Evolutionary conservation across 768 basidiomycete genomes (phyloP).

Genomic region (Lactarius indigo): DNA sequence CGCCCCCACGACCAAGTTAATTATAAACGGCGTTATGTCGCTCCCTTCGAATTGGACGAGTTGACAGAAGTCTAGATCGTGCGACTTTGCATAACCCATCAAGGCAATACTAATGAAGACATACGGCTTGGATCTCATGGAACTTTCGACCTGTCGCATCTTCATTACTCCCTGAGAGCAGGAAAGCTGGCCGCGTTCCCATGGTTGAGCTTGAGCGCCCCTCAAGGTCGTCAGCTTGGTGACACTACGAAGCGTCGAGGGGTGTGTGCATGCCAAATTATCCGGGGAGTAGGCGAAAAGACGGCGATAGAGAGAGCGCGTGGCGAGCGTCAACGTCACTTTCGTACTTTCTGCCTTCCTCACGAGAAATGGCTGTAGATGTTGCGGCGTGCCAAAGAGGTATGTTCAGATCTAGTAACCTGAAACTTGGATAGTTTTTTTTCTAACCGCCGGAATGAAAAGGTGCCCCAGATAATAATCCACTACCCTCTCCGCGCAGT

Average conservation of each 20-base stretch:
- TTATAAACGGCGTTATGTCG: constrained; percentile 6
- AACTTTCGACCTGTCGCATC: constrained; percentile 10
- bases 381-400: constrained; percentile 5
- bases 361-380: neutral
- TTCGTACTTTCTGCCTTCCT: constrained; percentile 14
- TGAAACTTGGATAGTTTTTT: constrained; percentile 2
- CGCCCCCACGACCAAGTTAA: constrained; percentile 1
- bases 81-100: constrained; percentile 1
- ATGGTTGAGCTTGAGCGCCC: neutral
- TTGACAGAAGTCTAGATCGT: constrained; percentile 6
- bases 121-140: constrained; percentile 4
- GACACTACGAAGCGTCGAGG: constrained; percentile 1
- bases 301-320: constrained; percentile 16
- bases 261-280: constrained; percentile 9
- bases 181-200: constrained; percentile 11
- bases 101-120: constrained; percentile 5
- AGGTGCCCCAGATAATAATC: constrained; percentile 6
- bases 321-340: neutral
- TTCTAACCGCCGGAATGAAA: constrained; percentile 11
- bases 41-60: neutral
- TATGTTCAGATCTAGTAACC: constrained; percentile 9
- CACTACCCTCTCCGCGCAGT: neutral
- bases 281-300: constrained; percentile 8
- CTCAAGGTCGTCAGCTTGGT: neutral
- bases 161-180: constrained; percentile 9